Evolutionary conservation across 2,329 filamentous ascomycete genomes (phyloP).

Genomic region (Trichoderma sp.): DNA sequence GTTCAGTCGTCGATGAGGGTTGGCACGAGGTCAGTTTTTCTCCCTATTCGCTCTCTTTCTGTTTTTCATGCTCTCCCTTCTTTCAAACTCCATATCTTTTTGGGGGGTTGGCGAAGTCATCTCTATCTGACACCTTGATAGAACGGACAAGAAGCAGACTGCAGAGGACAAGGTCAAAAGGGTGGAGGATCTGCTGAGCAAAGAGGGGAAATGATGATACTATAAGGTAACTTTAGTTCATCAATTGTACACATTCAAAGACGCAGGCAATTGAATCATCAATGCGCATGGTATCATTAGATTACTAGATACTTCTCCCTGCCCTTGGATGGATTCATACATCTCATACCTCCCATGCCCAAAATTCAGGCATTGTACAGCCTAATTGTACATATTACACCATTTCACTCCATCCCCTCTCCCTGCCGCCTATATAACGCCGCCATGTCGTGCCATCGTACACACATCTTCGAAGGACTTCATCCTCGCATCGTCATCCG

Average conservation of each 20-base stretch:
- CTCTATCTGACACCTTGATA: conserved; percentile 36
- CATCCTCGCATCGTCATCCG: conserved; percentile 58
- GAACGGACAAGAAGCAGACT: conserved; percentile 83
- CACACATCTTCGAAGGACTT: conserved; percentile 38
- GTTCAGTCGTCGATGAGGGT: conserved; percentile 89
- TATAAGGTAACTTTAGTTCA: too few species aligned
- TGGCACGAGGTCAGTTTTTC: conserved; percentile 66
- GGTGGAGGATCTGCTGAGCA: conserved; percentile 55
- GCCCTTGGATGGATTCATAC: conserved; percentile 3
- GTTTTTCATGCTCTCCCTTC: background rate
- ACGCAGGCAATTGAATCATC: background rate
- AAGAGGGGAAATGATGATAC: background rate
- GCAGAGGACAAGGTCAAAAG: conserved; percentile 77
- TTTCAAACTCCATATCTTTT: background rate
- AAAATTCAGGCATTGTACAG: too few species aligned
- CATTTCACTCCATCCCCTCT: background rate
- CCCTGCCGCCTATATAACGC: background rate
- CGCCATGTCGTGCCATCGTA: conserved; percentile 5
- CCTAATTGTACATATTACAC: conserved; percentile 25
- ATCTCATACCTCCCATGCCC: background rate
- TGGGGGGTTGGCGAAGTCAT: background rate
- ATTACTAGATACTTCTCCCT: conserved; percentile 12
- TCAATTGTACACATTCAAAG: background rate
- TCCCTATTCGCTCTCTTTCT: background rate
- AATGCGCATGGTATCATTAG: conserved; percentile 2